Evolutionary conservation across 805 yeast species (phyloP).

Genomic region (Wickerhamiella allomyrinae): DNA sequence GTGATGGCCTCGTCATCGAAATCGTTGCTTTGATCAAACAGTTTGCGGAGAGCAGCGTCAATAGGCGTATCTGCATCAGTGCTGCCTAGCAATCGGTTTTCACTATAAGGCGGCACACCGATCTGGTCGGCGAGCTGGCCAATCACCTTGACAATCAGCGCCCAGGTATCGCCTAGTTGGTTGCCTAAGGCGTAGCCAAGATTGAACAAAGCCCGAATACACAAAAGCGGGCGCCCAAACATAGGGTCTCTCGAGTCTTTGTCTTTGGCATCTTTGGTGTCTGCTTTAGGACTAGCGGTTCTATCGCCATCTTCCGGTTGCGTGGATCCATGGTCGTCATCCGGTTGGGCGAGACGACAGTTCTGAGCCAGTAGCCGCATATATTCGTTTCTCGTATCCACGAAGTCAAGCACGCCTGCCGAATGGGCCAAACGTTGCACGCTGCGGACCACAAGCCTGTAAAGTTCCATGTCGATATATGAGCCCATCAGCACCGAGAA

Average conservation of each 20-base stretch:
- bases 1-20: constrained; percentile 39
- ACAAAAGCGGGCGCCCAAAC: constrained; percentile 53
- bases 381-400: constrained; percentile 44
- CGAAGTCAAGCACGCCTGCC: constrained; percentile 56
- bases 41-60: constrained; percentile 41
- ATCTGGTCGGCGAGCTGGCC: constrained; percentile 8
- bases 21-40: constrained; percentile 46
- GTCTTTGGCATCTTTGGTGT: background rate
- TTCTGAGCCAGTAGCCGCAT: constrained; percentile 20
- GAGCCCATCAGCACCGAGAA: constrained; percentile 45
- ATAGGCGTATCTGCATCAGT: constrained; percentile 26
- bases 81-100: background rate
- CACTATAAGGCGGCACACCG: background rate
- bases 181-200: constrained; percentile 75
- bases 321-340: background rate
- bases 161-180: constrained; percentile 54
- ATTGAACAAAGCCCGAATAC: constrained; percentile 66
- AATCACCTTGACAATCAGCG: constrained; percentile 29
- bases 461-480: constrained; percentile 54
- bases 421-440: constrained; percentile 73
- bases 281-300: no score
- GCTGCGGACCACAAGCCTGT: constrained; percentile 52
- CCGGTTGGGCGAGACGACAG: constrained; percentile 11
- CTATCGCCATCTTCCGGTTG: no score
- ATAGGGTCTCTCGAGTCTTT: constrained; percentile 18